These are phyloP conservation scores for Sporodiniella umbellata DNA, from an alignment of 371 early-diverging fungal genomes.

Conservation along the genomic window DNA sequence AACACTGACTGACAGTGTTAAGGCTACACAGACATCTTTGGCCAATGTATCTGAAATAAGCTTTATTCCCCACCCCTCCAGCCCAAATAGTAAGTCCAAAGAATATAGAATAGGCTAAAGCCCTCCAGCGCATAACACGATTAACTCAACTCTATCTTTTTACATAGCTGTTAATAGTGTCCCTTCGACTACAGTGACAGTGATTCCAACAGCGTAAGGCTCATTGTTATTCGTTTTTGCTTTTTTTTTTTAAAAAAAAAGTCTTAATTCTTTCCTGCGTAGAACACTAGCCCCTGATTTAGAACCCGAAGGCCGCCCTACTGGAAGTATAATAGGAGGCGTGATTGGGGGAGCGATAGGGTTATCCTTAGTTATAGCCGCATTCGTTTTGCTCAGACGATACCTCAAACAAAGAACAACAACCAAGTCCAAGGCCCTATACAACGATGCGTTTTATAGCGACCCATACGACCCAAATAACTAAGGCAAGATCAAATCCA, in stretches of 20 bases:
- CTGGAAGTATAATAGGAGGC: slow-evolving; percentile 22
- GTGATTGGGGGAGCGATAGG: slow-evolving; percentile 30
- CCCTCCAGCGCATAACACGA: slow-evolving; percentile 3
- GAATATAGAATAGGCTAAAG: too few relatives aligned
- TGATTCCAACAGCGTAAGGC: slow-evolving; percentile 36
- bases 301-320: slow-evolving; percentile 28
- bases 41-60: too few relatives aligned
- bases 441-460: slow-evolving; percentile 23
- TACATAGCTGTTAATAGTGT: slow-evolving; percentile 19
- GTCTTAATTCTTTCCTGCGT: not conserved
- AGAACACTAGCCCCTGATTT: too few relatives aligned
- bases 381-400: slow-evolving; percentile 10
- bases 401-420: slow-evolving; percentile 10
- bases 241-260: not conserved
- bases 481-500: slow-evolving; percentile 8
- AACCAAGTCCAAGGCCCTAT: slow-evolving; percentile 12
- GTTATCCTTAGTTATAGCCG: slow-evolving; percentile 22
- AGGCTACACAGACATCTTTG: too few relatives aligned
- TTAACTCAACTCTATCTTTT: slow-evolving; percentile 18
- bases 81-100: too few relatives aligned
- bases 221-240: too few relatives aligned
- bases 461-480: slow-evolving; percentile 24
- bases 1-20: too few relatives aligned
- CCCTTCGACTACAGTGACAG: slow-evolving; percentile 23
- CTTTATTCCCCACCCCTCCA: too few relatives aligned